These are phyloP conservation scores for Didymellaceae sp. DNA, from an alignment of 2,329 filamentous ascomycete genomes.

Conservation along the genomic window DNA sequence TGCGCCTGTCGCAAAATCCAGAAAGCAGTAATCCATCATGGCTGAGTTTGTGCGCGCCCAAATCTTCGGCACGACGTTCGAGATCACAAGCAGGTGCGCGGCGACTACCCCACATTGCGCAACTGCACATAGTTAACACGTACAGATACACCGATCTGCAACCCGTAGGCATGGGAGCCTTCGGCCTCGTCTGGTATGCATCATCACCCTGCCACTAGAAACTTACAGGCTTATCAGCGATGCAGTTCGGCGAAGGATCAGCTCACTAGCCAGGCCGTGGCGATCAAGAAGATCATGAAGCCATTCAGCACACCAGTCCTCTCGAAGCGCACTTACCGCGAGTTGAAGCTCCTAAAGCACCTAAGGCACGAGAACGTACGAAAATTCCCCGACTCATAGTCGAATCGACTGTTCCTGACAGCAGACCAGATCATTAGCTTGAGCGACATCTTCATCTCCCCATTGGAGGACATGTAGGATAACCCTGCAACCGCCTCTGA, in stretches of 20 bases:
- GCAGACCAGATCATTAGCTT: slow-evolving; percentile 81
- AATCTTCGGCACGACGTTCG: slow-evolving; percentile 99
- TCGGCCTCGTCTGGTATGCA: slow-evolving; percentile 91
- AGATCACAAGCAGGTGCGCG: slow-evolving; percentile 94
- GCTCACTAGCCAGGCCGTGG: slow-evolving; percentile 94
- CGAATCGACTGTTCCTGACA: slow-evolving; percentile 25
- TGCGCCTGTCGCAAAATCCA: slow-evolving; percentile 31
- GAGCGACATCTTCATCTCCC: slow-evolving; percentile 99
- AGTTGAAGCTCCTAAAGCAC: slow-evolving; percentile 97
- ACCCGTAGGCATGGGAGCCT: slow-evolving; percentile 98
- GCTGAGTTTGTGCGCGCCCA: slow-evolving; percentile 99
- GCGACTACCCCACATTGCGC: slow-evolving; percentile 34
- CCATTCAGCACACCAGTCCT: slow-evolving; percentile 99
- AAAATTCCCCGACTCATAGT: slow-evolving; percentile 1
- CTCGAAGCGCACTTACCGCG: slow-evolving; percentile 96
- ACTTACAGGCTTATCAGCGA: slow-evolving; percentile 21
- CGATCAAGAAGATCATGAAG: slow-evolving; percentile 99
- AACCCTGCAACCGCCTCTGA: neutral
- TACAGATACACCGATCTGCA: slow-evolving; percentile 94
- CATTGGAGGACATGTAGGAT: slow-evolving; percentile 93
- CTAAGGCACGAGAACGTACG: slow-evolving; percentile 93
- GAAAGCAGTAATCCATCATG: slow-evolving; percentile 66
- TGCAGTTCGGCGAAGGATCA: slow-evolving; percentile 93
- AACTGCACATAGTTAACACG: slow-evolving; percentile 30
- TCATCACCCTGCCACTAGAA: slow-evolving; percentile 10